A percentile compares a stretch with the other conserved stretches of the same genome.
phyloP scores from a whole-genome alignment of 495 filamentous ascomycete species.

The Daldinia bambusicola region DNA sequence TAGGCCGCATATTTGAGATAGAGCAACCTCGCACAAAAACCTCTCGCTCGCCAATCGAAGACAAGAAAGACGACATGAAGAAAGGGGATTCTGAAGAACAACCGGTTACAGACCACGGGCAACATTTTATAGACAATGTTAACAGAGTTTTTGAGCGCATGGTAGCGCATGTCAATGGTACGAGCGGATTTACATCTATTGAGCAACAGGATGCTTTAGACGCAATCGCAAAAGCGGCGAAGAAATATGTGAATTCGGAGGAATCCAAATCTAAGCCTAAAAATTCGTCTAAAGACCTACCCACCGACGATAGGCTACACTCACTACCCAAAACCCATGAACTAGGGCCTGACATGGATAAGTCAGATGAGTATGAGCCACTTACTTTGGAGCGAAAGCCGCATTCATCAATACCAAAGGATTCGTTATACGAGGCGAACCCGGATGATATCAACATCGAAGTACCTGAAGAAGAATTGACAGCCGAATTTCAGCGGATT shows the following conservation, averaged over 20 bases:
- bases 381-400: neutral
- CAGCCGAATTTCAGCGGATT: constrained; percentile 39
- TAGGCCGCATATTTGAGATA: constrained; percentile 65
- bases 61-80: constrained; percentile 45
- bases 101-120: constrained; percentile 35
- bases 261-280: constrained; percentile 38
- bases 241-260: constrained; percentile 53
- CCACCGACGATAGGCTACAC: neutral
- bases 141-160: constrained; percentile 51
- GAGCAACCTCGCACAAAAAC: constrained; percentile 50
- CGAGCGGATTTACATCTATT: constrained; percentile 33
- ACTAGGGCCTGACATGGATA: neutral
- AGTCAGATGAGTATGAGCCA: constrained; percentile 8
- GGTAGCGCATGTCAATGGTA: constrained; percentile 48
- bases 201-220: constrained; percentile 55
- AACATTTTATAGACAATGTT: constrained; percentile 57
- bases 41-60: constrained; percentile 33
- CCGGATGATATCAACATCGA: constrained; percentile 63
- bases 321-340: constrained; percentile 8
- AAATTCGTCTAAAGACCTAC: neutral
- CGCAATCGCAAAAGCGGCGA: constrained; percentile 57
- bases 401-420: constrained; percentile 37
- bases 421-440: constrained; percentile 47
- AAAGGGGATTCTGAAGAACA: constrained; percentile 34
- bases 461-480: constrained; percentile 54